Base-by-base conservation (phyloP, 768 basidiomycete species). In the Albatrellus ellisii region DNA sequence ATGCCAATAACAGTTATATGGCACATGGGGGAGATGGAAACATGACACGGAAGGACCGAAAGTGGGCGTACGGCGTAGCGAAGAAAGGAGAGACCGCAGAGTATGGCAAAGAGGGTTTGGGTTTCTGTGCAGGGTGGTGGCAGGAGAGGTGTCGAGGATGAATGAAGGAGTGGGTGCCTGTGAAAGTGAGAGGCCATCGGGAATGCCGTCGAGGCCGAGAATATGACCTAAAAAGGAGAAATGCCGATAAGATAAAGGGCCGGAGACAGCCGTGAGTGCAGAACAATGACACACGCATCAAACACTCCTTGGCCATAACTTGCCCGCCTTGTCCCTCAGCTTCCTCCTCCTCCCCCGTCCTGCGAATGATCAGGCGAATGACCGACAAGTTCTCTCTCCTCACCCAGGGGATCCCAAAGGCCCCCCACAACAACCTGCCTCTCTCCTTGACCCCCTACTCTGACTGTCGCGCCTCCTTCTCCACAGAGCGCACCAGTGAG, bases 391-490 rank as follows among this genome's bases (percentile, higher is more conserved):
- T 61, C 25, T 54, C 50, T n/a, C 55, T 52, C 38, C 50, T 53
- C 34, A 41, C 47, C 8, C 50, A 47, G 34, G 50, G 50, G 38
- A 52, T 53, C 34, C 47, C 41, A 31, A 52, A 48, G 20, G n/a
- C 41, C 29, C 42, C 29, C 25, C 35, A 53, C 49, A 50, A 39
- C 29, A 52, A 3, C 46, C 55, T 41, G 48, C 51, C 32, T n/a
- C 38, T 36, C 26, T 47, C 34, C 40, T 44, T 24, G 44, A 44
- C 39, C 27, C 47, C 24, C 36, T 37, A 25, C 33, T 18, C 44
- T 45, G 78, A 73, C 48, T 69, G 78, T 49, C 66, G 77, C 40
- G 75, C 68, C 12, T 84, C 79, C 4, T 71, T 83, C 58, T 83
- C 81, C 1, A 81, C 76, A 0, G 66, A 73, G 47, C 63, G 78